Evolutionary conservation across 345 rosid genomes (phyloP).

Genomic region (Triadica sebifera): DNA sequence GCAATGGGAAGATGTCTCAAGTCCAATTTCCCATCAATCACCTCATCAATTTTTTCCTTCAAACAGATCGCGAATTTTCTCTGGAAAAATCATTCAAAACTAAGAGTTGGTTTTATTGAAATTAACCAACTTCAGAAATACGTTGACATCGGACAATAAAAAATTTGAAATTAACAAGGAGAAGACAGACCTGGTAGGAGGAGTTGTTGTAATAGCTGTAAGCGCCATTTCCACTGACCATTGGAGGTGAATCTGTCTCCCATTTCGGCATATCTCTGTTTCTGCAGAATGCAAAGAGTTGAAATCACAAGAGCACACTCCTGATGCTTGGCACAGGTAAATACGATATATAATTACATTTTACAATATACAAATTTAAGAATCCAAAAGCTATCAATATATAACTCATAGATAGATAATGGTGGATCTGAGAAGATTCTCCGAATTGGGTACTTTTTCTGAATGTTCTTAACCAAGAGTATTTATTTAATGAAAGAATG

Average conservation of each 20-base stretch:
- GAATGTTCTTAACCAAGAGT: too few relatives aligned
- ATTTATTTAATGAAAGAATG: too few relatives aligned
- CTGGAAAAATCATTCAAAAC: not conserved
- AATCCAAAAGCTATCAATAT: too few relatives aligned
- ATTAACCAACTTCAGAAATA: too few relatives aligned
- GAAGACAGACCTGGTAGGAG: conserved; percentile 18
- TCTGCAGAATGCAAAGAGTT: not conserved
- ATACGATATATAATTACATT: too few relatives aligned
- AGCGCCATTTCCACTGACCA: conserved; percentile 22
- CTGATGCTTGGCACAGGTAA: too few relatives aligned
- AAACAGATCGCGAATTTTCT: not conserved
- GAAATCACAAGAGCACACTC: too few relatives aligned
- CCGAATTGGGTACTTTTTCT: too few relatives aligned
- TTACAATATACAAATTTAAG: too few relatives aligned
- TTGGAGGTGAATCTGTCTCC: conserved; percentile 7
- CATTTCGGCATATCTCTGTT: conserved; percentile 5
- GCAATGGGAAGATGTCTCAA: not conserved
- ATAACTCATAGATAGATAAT: too few relatives aligned
- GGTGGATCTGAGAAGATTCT: too few relatives aligned
- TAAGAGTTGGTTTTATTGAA: not conserved
- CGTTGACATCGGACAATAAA: not conserved
- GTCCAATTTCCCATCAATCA: conserved; percentile 23
- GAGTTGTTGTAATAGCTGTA: conserved; percentile 26
- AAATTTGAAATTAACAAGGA: not conserved
- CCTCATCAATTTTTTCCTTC: conserved; percentile 5